Evolutionary conservation across 495 filamentous ascomycete genomes (phyloP), one percentile per base, ranked within the genome.

Genomic region (Diplogelasinospora grovesii): DNA sequence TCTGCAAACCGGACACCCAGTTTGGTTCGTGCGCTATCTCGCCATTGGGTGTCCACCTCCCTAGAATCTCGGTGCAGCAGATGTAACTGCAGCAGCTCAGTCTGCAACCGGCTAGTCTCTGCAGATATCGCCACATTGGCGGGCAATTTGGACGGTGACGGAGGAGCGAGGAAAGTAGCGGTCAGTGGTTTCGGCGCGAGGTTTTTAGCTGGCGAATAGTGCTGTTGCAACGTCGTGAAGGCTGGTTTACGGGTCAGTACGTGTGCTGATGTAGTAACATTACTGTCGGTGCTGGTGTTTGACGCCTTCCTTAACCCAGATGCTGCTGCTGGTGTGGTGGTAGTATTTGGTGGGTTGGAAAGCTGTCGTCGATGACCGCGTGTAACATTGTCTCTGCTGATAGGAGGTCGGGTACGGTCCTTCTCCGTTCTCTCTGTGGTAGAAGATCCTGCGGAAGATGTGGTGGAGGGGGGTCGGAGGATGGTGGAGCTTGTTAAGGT

Each of bases 11-110:
- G 60, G 0, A 16, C 34, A 2, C 56, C 52, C 5, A 78, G 53
- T 23, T 57, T 61, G 22, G 43, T 21, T 34, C 62, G 57, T 1
- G 75, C 75, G 49, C 69, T 73, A 2, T 41, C 57, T 34, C 61
- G 57, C 75, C 75, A 81, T 31, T 65, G 54, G 8, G 29, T 34
- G 8, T 42, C 46, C 27, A 58, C 56, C 8, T 25, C 39, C 6
- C 45, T 41, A 11, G 69, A 67, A 32, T 59, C 57, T 36, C 68
- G 70, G 61, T 86, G 82, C 9, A 89, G 63, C 8, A 89, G 65
- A 52, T 79, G 77, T 4, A 89, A 63, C 52, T 87, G 83, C 16
- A 88, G 63, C 15, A 92, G 68, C 50, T 89, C 82, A 0, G 79
- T 78, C 52, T 88, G 84, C 21, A 86, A 52, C 15, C 73, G 67